Base-by-base conservation (phyloP, 352 stramenopile genomes). In the Aphanomyces invadans region DNA sequence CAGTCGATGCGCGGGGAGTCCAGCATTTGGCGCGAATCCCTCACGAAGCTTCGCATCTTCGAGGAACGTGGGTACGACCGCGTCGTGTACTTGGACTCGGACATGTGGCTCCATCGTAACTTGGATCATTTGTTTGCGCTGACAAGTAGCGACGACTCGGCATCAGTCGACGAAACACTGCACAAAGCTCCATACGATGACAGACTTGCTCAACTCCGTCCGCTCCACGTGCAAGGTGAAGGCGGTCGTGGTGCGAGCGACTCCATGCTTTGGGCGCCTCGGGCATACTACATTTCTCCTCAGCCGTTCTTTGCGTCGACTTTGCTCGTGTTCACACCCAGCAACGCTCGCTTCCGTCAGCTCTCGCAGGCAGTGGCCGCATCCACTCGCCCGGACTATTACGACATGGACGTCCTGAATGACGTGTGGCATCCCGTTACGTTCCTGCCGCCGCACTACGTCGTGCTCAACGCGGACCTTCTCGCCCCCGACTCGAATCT, bases 1-100 rank as follows among this genome's bases (percentile, higher is more conserved):
- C 52, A 25, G 2, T 64, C 69, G 2, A 70, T 70, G 26, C 60
- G 66, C 12, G 48, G 54, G 0, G 4, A 15, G 2, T 62, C 71
- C 2, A 15, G 61, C 2, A 69, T 59, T 7, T 78, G 71, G 73
- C 21, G 48, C 36, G 65, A 69, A 5, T 78, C 71, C 33, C 59
- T 78, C 3, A 78, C 73, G 5, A 78, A 78, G 54, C 65, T 78
- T 9, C 69, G 68, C 12, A 71, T 67, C 19, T 78, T 78, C 49
- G 64, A 73, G 67, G 73, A 76, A 3, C 74, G 71, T 66, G 70
- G 73, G 2, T 76, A 76, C 59, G 71, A 76, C 26, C 65, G 70
- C 1, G 64, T 80, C 23, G 62, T 80, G 28, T 78, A 65, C 53
- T 39, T 80, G 15, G 74, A 80, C 66, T 59, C 72, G 1, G 74